Evolutionary conservation across 2,329 filamentous ascomycete species (phyloP).

Genomic region (Aspergillus quadrilineatus): DNA sequence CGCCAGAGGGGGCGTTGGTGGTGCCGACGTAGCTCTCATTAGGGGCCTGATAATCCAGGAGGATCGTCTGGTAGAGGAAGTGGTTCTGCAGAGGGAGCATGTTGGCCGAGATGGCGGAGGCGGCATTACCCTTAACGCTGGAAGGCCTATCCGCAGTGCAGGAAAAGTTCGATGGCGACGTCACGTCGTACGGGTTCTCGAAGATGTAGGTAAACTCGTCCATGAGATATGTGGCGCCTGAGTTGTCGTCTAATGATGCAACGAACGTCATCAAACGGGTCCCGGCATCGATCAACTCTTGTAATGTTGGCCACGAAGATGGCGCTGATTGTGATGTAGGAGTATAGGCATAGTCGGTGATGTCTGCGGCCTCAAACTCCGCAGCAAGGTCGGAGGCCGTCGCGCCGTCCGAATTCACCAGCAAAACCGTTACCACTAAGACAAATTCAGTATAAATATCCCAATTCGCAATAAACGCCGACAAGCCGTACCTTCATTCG

Average conservation of each 20-base stretch:
- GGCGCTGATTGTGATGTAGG: constrained; percentile 49
- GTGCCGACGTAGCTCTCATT: constrained; percentile 59
- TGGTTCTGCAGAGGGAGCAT: constrained; percentile 76
- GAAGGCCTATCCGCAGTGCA: constrained; percentile 69
- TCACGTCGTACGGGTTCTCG: constrained; percentile 70
- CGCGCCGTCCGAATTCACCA: constrained; percentile 68
- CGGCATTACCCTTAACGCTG: constrained; percentile 47
- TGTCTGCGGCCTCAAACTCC: constrained; percentile 58
- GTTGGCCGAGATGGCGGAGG: constrained; percentile 55
- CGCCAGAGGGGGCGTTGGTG: constrained; percentile 65
- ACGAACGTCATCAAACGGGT: constrained; percentile 70
- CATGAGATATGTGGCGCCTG: constrained; percentile 45
- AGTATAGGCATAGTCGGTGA: constrained; percentile 62
- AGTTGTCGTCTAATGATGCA: constrained; percentile 48
- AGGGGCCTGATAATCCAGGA: constrained; percentile 59
- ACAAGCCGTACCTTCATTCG: constrained; percentile 55
- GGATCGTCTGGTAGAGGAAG: constrained; percentile 63
- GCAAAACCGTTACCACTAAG: constrained; percentile 66
- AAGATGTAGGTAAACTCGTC: constrained; percentile 56
- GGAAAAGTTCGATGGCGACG: constrained; percentile 63
- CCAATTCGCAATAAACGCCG: neutral
- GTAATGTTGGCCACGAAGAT: constrained; percentile 68
- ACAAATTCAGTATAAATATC: neutral
- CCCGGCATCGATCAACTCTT: constrained; percentile 62
- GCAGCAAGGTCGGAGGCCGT: constrained; percentile 55